Conservation (phyloP, 2,329 filamentous ascomycete species). For the Colletotrichum orchidophilum region DNA sequence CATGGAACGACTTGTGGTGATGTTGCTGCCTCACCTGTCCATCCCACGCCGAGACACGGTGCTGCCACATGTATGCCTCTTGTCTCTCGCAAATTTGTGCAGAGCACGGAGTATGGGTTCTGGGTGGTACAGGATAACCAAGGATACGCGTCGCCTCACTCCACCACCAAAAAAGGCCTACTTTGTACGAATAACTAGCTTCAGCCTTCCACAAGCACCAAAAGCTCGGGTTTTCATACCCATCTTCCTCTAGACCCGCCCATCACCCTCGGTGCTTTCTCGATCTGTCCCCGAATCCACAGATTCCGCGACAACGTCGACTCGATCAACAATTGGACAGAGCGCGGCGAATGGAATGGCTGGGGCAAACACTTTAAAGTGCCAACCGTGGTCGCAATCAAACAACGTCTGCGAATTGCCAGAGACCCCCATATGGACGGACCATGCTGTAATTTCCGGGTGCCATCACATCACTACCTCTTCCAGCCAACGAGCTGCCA, state of each 20-base stretch:
- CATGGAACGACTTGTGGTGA: background rate
- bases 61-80: background rate
- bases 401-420: slow-evolving; percentile 24
- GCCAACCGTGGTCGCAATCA: slow-evolving; percentile 18
- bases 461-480: slow-evolving; percentile 28
- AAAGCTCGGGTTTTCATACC: background rate
- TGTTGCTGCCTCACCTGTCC: background rate
- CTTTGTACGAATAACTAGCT: background rate
- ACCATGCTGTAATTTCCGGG: slow-evolving; percentile 32
- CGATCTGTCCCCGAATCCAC: slow-evolving; percentile 6
- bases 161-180: background rate
- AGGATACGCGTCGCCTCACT: background rate
- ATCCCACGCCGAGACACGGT: slow-evolving; percentile 13
- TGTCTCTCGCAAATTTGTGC: background rate
- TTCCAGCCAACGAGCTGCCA: slow-evolving; percentile 29
- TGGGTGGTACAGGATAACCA: background rate
- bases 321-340: slow-evolving; percentile 28
- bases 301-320: slow-evolving; percentile 4
- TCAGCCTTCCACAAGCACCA: background rate
- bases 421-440: slow-evolving; percentile 17
- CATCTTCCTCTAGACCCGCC: slow-evolving; percentile 11
- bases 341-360: slow-evolving; percentile 14
- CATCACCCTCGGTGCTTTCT: slow-evolving; percentile 5
- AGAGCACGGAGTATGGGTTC: background rate
- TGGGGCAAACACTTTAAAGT: slow-evolving; percentile 7